Conservation (phyloP, 2,329 filamentous ascomycete genomes). For the Corinectria fuckeliana region DNA sequence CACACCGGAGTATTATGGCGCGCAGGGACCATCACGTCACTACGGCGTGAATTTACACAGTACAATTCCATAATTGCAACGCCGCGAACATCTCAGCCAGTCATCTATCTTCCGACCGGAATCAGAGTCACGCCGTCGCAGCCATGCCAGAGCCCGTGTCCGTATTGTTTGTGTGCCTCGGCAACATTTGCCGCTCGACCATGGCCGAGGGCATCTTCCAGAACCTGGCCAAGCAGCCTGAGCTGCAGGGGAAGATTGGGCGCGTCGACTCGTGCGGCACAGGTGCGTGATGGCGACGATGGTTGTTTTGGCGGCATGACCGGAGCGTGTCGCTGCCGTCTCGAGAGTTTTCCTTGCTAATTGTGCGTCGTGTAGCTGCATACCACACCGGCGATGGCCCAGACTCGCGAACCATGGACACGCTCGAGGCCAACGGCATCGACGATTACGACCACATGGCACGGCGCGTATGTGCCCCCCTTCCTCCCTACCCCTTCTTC, state of each 20-base stretch:
- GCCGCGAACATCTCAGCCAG: constrained; percentile 13
- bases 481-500: background rate
- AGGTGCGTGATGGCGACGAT: constrained; percentile 46
- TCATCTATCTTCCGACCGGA: constrained; percentile 2
- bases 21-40: constrained; percentile 37
- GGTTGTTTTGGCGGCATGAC: background rate
- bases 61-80: constrained; percentile 25
- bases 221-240: constrained; percentile 67
- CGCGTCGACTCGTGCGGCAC: constrained; percentile 90
- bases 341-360: constrained; percentile 16
- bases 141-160: constrained; percentile 59
- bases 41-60: constrained; percentile 30
- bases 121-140: constrained; percentile 1
- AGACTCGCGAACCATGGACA: constrained; percentile 83
- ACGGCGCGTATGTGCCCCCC: constrained; percentile 64
- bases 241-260: constrained; percentile 65
- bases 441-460: constrained; percentile 78
- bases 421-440: constrained; percentile 76
- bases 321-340: background rate
- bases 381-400: constrained; percentile 82
- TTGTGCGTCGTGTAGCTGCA: constrained; percentile 58
- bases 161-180: constrained; percentile 93
- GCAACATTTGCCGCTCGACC: constrained; percentile 92
- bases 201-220: constrained; percentile 97
- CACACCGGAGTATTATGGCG: constrained; percentile 29